Evolutionary conservation across 768 basidiomycete species (phyloP).

Genomic region (Termitomyces titanicus): DNA sequence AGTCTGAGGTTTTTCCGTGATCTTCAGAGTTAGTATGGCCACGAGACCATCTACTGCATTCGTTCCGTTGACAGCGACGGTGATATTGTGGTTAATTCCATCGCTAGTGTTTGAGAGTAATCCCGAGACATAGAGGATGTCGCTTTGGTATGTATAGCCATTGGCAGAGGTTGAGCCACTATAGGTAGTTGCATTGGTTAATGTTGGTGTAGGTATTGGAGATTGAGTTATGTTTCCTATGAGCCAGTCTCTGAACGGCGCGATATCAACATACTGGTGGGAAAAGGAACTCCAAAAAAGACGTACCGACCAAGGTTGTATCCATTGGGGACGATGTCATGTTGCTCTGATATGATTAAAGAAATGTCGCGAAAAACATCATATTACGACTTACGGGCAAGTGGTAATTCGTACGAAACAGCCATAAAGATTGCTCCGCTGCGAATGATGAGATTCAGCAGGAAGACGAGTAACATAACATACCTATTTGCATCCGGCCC

Average conservation of each 20-base stretch:
- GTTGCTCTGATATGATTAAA: constrained; percentile 35
- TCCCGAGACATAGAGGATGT: constrained; percentile 66
- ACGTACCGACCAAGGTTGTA: constrained; percentile 74
- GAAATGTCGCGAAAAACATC: not conserved
- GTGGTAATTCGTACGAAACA: constrained; percentile 67
- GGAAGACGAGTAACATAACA: constrained; percentile 12
- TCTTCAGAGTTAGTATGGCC: constrained; percentile 70
- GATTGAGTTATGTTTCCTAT: constrained; percentile 74
- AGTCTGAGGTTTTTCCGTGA: constrained; percentile 36
- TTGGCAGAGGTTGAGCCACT: constrained; percentile 58
- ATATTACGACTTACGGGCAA: constrained; percentile 39
- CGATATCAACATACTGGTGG: not conserved
- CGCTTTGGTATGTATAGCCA: constrained; percentile 72
- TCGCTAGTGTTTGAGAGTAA: constrained; percentile 64
- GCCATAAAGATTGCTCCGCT: constrained; percentile 78
- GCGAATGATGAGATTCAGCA: not conserved
- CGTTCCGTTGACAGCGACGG: constrained; percentile 47
- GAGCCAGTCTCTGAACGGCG: constrained; percentile 66
- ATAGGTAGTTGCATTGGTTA: constrained; percentile 61
- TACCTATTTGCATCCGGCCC: constrained; percentile 59
- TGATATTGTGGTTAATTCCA: constrained; percentile 65
- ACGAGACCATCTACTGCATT: constrained; percentile 81
- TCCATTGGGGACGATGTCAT: constrained; percentile 75
- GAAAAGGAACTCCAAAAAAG: not conserved
- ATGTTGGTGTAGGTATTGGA: constrained; percentile 37